Base-by-base conservation (phyloP, 352 stramenopile species). In the Phytophthora lateralis region DNA sequence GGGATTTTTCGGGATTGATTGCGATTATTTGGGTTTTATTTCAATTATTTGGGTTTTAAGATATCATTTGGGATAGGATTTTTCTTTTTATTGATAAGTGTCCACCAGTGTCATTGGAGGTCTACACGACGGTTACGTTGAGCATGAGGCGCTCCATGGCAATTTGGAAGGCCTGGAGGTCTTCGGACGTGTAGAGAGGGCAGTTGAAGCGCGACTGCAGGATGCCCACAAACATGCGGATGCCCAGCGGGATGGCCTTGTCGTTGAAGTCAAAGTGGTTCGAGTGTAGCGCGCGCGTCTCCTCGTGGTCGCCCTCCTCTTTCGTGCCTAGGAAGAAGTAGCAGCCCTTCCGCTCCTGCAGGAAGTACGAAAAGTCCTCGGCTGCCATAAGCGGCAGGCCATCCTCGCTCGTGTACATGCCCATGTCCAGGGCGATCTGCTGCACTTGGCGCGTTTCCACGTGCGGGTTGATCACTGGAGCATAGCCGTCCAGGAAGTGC, bases 311-410 rank as follows among this genome's bases (percentile, higher is more conserved):
- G 15, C 60, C 66, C 11, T 82, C 67, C 38, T 91, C 83, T 54
- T 91, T 93, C 15, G 83, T 95, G 30, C 86, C 86, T 24, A 95
- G 57, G 52, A 95, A 93, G 52, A 93, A 93, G 53, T 91, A 93
- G 59, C 86, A 95, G 38, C 86, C 86, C 51, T 92, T 92, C 56
- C 81, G 79, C 37, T 91, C 79, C 27, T 90, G 82, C 26, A 95
- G 52, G 55, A 81, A 95, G 66, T 97, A 98, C 12, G 85, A 87
- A 82, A 98, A 98, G 64, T 98, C 95, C 74, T 98, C 95, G 6
- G 85, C 90, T 5, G 93, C 94, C 95, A 98, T 98, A 26, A 97
- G 96, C 4, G 93, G 69, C 27, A 91, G 61, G 4, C 87, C 86
- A 30, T 88, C 71, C 38, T 90, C 76, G 46, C 92, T 90, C 49